Conservation (phyloP, 2,329 filamentous ascomycete species). For the Alternaria conjuncta region DNA sequence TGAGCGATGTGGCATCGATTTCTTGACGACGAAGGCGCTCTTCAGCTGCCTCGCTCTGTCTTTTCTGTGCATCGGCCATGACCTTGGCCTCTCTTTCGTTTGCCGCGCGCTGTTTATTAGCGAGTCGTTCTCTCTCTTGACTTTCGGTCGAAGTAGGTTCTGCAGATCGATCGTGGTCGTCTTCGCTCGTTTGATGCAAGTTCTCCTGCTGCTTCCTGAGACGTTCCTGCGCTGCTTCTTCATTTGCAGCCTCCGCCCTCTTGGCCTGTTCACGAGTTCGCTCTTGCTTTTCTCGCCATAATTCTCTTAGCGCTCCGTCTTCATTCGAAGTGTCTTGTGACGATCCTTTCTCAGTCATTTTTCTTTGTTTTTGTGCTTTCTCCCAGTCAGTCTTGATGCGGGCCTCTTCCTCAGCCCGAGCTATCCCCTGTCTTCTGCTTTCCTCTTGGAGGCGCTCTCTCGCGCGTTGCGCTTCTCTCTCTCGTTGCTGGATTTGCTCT, state of each 20-base stretch:
- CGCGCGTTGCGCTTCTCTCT: too few species aligned
- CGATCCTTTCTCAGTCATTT: background rate
- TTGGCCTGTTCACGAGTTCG: background rate
- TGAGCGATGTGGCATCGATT: background rate
- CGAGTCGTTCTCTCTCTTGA: background rate
- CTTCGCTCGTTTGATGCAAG: background rate
- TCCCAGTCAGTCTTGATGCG: too few species aligned
- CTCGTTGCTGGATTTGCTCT: background rate
- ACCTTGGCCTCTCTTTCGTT: background rate
- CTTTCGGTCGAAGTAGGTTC: background rate
- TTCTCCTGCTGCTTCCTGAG: background rate
- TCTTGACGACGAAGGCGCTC: background rate
- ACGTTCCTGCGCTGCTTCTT: background rate
- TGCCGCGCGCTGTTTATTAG: background rate
- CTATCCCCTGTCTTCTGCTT: accelerated
- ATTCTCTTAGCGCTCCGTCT: background rate
- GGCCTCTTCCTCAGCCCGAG: too few species aligned
- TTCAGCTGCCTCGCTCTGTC: background rate
- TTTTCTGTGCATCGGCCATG: background rate
- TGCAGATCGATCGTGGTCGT: background rate
- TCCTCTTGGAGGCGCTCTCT: background rate
- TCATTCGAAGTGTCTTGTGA: background rate
- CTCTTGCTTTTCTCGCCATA: background rate
- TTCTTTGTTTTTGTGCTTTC: background rate
- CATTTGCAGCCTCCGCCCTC: background rate